These are phyloP conservation scores for Ophiosphaerella herpotricha DNA, from an alignment of 2,329 filamentous ascomycete species.

Conservation along the genomic window DNA sequence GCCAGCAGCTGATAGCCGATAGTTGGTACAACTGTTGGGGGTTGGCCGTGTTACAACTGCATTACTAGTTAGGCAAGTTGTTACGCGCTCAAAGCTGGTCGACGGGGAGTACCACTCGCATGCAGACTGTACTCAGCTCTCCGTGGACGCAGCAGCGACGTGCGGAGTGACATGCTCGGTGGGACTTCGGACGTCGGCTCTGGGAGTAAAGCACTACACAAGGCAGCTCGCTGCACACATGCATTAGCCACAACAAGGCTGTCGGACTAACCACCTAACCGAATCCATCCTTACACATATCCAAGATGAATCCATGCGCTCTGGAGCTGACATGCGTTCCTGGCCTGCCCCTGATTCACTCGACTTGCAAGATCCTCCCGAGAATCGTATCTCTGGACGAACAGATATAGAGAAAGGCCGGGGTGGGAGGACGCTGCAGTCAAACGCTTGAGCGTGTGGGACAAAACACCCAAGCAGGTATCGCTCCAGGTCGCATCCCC, in stretches of 20 bases:
- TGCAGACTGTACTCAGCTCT: neutral
- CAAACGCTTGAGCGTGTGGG: constrained; percentile 2
- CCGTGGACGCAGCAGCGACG: constrained; percentile 1
- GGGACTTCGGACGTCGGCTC: neutral
- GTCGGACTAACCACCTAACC: neutral
- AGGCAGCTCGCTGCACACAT: neutral
- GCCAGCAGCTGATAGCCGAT: constrained; percentile 24
- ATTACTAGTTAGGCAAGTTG: constrained; percentile 16
- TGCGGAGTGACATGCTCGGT: neutral
- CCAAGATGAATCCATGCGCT: neutral
- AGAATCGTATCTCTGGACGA: constrained; percentile 2
- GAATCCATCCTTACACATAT: neutral
- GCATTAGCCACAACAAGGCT: neutral
- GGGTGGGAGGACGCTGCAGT: constrained; percentile 4
- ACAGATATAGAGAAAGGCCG: neutral
- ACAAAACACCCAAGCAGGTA: constrained; percentile 3
- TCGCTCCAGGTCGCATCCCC: constrained; percentile 2
- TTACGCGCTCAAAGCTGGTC: constrained; percentile 13
- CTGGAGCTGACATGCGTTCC: constrained; percentile 3
- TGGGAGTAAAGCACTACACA: neutral
- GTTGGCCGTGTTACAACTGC: constrained; percentile 28
- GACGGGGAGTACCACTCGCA: constrained; percentile 2
- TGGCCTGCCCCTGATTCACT: constrained; percentile 8
- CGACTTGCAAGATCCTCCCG: constrained; percentile 2
- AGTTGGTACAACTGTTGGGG: constrained; percentile 39